These are phyloP conservation scores for Berkeleyomyces basicola DNA, from an alignment of 2,329 filamentous ascomycete species.

Conservation along the genomic window DNA sequence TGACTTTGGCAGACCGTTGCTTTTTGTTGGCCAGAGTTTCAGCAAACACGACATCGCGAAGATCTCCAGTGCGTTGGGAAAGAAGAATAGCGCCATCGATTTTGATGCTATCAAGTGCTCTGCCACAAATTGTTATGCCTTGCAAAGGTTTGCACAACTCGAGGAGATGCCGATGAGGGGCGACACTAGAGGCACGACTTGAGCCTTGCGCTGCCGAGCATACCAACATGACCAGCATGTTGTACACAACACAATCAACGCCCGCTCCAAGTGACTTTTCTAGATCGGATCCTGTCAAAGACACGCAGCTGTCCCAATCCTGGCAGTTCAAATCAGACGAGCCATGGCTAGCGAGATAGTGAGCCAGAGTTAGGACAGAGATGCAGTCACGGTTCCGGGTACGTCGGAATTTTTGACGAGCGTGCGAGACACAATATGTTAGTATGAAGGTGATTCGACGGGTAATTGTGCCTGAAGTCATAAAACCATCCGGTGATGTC, in stretches of 20 bases:
- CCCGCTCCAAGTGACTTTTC: background rate
- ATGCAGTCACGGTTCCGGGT: slow-evolving; percentile 6
- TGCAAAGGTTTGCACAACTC: slow-evolving; percentile 27
- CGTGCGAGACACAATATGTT: slow-evolving; percentile 1
- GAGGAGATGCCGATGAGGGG: slow-evolving; percentile 23
- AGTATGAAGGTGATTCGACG: slow-evolving; percentile 6
- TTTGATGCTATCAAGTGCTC: slow-evolving; percentile 24
- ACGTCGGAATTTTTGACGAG: slow-evolving; percentile 1
- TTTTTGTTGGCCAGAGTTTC: slow-evolving; percentile 24
- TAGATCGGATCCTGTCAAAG: background rate
- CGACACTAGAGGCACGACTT: slow-evolving; percentile 25
- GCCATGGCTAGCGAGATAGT: background rate
- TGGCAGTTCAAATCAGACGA: background rate
- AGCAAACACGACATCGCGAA: slow-evolving; percentile 37
- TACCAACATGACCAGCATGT: slow-evolving; percentile 24
- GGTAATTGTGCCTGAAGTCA: slow-evolving; percentile 1
- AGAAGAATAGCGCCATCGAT: slow-evolving; percentile 33
- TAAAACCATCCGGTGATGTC: background rate
- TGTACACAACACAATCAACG: slow-evolving; percentile 16
- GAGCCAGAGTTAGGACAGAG: slow-evolving; percentile 2
- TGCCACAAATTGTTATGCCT: slow-evolving; percentile 20
- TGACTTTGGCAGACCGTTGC: background rate
- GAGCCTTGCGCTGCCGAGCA: slow-evolving; percentile 32
- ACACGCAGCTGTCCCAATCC: background rate
- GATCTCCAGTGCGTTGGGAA: slow-evolving; percentile 34